Evolutionary conservation across 768 basidiomycete species (phyloP).

Genomic region (Nidularia pulvinata): DNA sequence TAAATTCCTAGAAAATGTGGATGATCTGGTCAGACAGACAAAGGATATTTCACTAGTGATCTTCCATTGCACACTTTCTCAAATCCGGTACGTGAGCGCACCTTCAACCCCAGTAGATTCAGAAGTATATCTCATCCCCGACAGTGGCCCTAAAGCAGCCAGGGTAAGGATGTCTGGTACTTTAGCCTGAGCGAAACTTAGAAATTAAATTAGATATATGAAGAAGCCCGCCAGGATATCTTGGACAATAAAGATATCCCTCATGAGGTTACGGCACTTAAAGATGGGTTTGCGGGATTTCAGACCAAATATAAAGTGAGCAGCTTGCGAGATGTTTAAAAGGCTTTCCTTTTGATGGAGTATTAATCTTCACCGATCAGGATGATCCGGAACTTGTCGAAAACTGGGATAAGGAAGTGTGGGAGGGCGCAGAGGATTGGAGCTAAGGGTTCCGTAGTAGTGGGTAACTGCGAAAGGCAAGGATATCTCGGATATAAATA

Average conservation of each 20-base stretch:
- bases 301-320: slow-evolving; percentile 67
- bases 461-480: no score
- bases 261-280: slow-evolving; percentile 65
- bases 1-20: slow-evolving; percentile 55
- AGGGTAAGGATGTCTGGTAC: slow-evolving; percentile 38
- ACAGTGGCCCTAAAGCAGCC: slow-evolving; percentile 79
- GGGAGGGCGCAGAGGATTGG: slow-evolving; percentile 25
- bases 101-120: neutral
- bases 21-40: slow-evolving; percentile 56
- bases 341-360: no score
- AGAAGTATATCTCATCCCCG: neutral
- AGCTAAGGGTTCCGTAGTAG: no score
- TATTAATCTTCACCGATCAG: slow-evolving; percentile 19
- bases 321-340: neutral
- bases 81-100: slow-evolving; percentile 58
- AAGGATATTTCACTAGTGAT: slow-evolving; percentile 64
- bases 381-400: slow-evolving; percentile 72
- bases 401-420: slow-evolving; percentile 71
- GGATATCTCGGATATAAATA: no score
- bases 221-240: slow-evolving; percentile 52
- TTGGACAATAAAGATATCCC: slow-evolving; percentile 36
- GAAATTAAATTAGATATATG: slow-evolving; percentile 50
- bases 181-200: neutral
- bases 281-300: slow-evolving; percentile 73
- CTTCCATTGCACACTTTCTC: slow-evolving; percentile 81